Evolutionary conservation across 805 yeast genomes (phyloP).

Genomic region (Candida boleticola): DNA sequence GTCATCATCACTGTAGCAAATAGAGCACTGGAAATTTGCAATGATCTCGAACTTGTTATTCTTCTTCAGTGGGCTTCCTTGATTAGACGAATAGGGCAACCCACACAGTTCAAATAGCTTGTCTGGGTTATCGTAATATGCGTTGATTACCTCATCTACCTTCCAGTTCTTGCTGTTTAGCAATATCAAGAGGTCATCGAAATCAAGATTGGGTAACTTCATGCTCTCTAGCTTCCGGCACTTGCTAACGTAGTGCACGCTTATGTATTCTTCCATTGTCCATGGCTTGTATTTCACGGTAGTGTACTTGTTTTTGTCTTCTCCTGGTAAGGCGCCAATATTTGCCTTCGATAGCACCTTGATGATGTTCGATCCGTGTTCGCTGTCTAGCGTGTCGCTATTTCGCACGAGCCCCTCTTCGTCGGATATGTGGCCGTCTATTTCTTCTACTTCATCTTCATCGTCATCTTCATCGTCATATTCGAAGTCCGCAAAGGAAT

Average conservation of each 20-base stretch:
- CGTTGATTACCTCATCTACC: slow-evolving; percentile 35
- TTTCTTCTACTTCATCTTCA: no score
- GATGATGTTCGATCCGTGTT: background rate
- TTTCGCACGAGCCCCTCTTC: no score
- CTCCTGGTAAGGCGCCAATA: no score
- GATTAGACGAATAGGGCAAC: slow-evolving; percentile 11
- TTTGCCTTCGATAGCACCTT: background rate
- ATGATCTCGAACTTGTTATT: slow-evolving; percentile 10
- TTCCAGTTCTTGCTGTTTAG: slow-evolving; percentile 40
- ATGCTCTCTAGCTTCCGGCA: slow-evolving; percentile 18
- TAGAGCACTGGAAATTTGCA: slow-evolving; percentile 46
- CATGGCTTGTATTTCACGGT: slow-evolving; percentile 21
- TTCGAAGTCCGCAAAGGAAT: background rate
- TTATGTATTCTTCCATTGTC: slow-evolving; percentile 24
- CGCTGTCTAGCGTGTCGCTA: background rate
- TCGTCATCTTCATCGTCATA: background rate
- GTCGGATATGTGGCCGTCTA: no score
- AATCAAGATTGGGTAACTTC: slow-evolving; percentile 25
- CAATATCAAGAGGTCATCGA: slow-evolving; percentile 33
- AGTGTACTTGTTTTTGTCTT: no score
- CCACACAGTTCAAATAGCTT: slow-evolving; percentile 29
- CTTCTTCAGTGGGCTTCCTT: background rate
- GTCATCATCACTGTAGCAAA: slow-evolving; percentile 67
- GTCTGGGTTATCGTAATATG: slow-evolving; percentile 30
- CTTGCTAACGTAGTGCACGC: slow-evolving; percentile 20